phyloP scores from a whole-genome alignment of 148 eudicot genomes.

The Mesembryanthemum crystallinum region DNA sequence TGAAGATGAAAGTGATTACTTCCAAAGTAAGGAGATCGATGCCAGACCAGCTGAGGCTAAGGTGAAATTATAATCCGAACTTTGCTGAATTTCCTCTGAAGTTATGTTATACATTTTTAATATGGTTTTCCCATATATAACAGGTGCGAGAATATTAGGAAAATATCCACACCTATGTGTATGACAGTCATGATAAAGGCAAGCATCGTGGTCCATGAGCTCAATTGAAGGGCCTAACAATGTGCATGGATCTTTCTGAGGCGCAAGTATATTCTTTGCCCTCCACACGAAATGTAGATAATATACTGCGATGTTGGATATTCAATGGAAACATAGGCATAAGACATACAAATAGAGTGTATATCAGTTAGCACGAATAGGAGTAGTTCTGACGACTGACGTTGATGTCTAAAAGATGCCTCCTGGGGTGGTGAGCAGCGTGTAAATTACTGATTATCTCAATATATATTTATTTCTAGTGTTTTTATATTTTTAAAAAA shows the following conservation, averaged over 20 bases:
- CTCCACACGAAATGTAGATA: neutral
- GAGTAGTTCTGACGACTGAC: too few relatives aligned
- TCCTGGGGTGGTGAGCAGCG: too few relatives aligned
- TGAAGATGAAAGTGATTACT: slow-evolving; percentile 35
- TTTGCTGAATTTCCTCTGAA: neutral
- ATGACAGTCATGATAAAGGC: neutral
- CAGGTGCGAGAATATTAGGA: neutral
- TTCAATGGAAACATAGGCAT: too few relatives aligned
- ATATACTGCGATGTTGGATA: too few relatives aligned
- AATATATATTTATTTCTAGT: too few relatives aligned
- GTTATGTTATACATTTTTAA: neutral
- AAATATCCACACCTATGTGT: neutral
- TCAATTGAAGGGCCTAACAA: neutral
- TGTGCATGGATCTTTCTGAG: neutral
- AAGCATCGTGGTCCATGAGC: neutral
- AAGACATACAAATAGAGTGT: too few relatives aligned
- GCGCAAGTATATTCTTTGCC: neutral
- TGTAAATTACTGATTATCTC: too few relatives aligned
- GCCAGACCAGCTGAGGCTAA: slow-evolving; percentile 19
- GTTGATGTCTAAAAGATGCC: too few relatives aligned
- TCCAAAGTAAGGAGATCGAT: slow-evolving; percentile 33
- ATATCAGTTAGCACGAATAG: too few relatives aligned
- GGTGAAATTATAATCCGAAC: neutral
- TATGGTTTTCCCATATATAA: neutral
- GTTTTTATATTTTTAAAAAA: too few relatives aligned